Base-by-base conservation (phyloP, 768 basidiomycete species). In the Lentinula lateritia region DNA sequence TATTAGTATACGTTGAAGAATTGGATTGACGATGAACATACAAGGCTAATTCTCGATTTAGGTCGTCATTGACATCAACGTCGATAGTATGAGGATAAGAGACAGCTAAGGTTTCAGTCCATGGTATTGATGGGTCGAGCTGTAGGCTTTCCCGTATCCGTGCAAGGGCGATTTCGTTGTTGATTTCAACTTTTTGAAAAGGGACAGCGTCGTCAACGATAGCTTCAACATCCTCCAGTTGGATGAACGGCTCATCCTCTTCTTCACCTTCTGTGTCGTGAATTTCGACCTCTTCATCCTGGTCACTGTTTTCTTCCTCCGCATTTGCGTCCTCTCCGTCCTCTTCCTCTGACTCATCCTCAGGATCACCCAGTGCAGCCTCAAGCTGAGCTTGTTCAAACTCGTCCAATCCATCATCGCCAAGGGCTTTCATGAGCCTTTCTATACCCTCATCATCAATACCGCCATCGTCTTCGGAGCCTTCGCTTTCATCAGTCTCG, bases 21-120 rank as follows among this genome's bases (percentile, higher is more conserved):
- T 39, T 10, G n/a, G 46, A 56, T 46, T 28, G 18, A 52, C 58
- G 50, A 42, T 43, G 32, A 7, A 80, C 92, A 63, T 72, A 98
- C 95, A 99, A 98, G 16, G 93, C 92, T 46, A 98, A 84, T 75
- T 99, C 97, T 62, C 97, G 90, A 66, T 92, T 90, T 28, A 99
- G 80, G 73, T 98, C 96, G 72, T 95, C 90, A 57, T 90, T 73
- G 28, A 93, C 87, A 65, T 93, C 89, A 36, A 87, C 88, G 3
- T 87, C 81, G 60, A 92, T 87, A 18, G 80, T 79, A 61, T 89
- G 75, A 5, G 93, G 89, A 72, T 87, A 94, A 32, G 86, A 76
- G 5, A 94, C 69, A 0, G 80, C 77, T 0, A 95, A 79, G 0
- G 91, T 93, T 70, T 95, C 92, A 56, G 91, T 92, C 92, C 92